phyloP scores from a whole-genome alignment of 495 filamentous ascomycete species.

The Aspergillus sclerotioniger region DNA sequence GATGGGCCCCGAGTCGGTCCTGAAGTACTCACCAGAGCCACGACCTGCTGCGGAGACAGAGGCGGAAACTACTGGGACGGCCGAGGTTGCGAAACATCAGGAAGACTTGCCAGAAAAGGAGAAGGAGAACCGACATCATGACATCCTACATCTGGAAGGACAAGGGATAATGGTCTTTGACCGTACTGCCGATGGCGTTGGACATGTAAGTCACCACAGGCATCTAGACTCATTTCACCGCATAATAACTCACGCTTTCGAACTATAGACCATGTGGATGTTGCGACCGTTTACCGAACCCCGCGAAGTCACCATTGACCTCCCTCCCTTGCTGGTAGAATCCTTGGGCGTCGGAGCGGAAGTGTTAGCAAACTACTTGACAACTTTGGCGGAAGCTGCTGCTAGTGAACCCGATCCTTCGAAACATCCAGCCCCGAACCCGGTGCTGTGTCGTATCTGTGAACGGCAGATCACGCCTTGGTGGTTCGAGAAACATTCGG shows the following conservation, averaged over 20 bases:
- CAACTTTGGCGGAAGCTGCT: constrained; percentile 80
- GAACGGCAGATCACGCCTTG: constrained; percentile 97
- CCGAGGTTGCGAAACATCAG: constrained; percentile 21
- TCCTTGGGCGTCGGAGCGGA: constrained; percentile 92
- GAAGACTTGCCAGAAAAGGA: constrained; percentile 43
- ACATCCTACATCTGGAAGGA: constrained; percentile 78
- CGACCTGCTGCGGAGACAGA: constrained; percentile 19
- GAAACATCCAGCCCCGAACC: constrained; percentile 79
- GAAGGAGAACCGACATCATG: constrained; percentile 45
- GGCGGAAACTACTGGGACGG: constrained; percentile 13
- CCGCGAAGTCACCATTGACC: constrained; percentile 90
- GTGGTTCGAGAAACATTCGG: constrained; percentile 99
- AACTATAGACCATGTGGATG: constrained; percentile 97
- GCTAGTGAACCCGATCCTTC: constrained; percentile 83
- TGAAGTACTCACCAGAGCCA: constrained; percentile 56
- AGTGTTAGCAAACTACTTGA: constrained; percentile 90
- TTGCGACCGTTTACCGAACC: constrained; percentile 87
- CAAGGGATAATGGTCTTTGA: constrained; percentile 99
- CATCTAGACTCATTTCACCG: neutral
- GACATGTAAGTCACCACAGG: constrained; percentile 60
- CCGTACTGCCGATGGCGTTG: constrained; percentile 74
- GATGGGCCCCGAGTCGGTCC: constrained; percentile 67
- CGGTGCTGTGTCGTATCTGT: constrained; percentile 93
- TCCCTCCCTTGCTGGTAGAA: constrained; percentile 87
- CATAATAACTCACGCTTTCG: neutral